These are phyloP conservation scores for Sugiyamaella marilandica DNA, from an alignment of 805 yeast species.

Conservation along the genomic window DNA sequence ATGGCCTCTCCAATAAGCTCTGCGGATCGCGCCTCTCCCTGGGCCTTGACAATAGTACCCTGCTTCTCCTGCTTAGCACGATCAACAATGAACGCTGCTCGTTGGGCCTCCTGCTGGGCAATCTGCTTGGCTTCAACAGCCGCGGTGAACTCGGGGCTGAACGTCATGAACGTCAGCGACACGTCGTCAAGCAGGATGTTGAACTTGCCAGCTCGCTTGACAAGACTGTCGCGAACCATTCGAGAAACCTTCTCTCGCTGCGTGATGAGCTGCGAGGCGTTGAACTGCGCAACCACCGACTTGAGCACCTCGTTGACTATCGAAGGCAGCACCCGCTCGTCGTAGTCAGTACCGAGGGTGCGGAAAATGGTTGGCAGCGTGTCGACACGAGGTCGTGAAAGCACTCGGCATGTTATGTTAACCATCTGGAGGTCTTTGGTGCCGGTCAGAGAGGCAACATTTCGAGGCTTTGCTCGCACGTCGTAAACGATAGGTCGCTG, in stretches of 20 bases:
- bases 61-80: conserved; percentile 97
- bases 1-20: conserved; percentile 98
- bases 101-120: conserved; percentile 98
- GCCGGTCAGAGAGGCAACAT: conserved; percentile 92
- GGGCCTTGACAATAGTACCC: conserved; percentile 92
- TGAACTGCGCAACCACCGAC: conserved; percentile 96
- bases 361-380: conserved; percentile 83
- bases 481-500: conserved; percentile 91
- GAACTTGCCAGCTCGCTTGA: conserved; percentile 87
- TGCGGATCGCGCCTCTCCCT: conserved; percentile 98
- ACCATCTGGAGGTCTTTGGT: conserved; percentile 99
- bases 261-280: conserved; percentile 97
- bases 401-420: conserved; percentile 96
- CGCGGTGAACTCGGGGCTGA: conserved; percentile 93
- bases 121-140: conserved; percentile 99
- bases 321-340: conserved; percentile 95
- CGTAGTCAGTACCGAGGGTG: conserved; percentile 91
- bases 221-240: conserved; percentile 82
- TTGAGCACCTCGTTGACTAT: conserved; percentile 96
- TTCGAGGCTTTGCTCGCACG: conserved; percentile 95
- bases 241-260: conserved; percentile 95
- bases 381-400: conserved; percentile 77
- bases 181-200: conserved; percentile 90
- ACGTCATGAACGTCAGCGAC: conserved; percentile 93
- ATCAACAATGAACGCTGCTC: conserved; percentile 96